Evolutionary conservation across 2,329 filamentous ascomycete species (phyloP).

Genomic region (Talaromyces albobiverticillius): DNA sequence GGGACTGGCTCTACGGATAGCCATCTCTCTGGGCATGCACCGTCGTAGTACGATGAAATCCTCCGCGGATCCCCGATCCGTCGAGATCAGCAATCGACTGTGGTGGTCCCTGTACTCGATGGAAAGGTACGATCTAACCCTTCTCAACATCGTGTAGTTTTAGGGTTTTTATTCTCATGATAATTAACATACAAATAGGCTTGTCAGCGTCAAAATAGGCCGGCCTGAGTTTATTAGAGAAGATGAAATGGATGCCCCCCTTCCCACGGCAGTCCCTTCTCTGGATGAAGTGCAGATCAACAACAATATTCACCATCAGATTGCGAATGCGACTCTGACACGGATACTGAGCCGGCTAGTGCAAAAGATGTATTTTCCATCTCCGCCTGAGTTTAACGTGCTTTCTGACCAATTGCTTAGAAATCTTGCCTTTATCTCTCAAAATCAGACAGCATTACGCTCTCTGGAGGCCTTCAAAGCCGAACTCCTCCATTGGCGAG

Average conservation of each 20-base stretch:
- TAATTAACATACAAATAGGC: neutral
- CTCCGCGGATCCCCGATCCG: neutral
- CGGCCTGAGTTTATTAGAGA: neutral
- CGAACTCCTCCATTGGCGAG: slow-evolving; percentile 1
- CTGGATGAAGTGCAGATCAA: slow-evolving; percentile 5
- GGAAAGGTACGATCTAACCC: neutral
- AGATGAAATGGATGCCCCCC: slow-evolving; percentile 1
- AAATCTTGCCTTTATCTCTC: slow-evolving; percentile 3
- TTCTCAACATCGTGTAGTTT: neutral
- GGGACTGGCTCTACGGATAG: slow-evolving; percentile 52
- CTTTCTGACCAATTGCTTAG: neutral
- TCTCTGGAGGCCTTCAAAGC: neutral
- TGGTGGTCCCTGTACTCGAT: slow-evolving; percentile 3
- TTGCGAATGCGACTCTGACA: neutral
- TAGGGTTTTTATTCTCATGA: neutral
- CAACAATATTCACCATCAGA: slow-evolving; percentile 5
- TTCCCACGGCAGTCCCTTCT: neutral
- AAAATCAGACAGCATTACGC: neutral
- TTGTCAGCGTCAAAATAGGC: neutral
- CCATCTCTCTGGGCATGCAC: slow-evolving; percentile 51
- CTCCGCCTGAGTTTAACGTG: neutral
- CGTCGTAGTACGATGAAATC: neutral
- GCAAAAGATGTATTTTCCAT: slow-evolving; percentile 1
- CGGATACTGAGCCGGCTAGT: slow-evolving; percentile 1
- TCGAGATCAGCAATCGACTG: neutral